Conservation (phyloP, 2,329 filamentous ascomycete genomes). For the Sclerotinia borealis region DNA sequence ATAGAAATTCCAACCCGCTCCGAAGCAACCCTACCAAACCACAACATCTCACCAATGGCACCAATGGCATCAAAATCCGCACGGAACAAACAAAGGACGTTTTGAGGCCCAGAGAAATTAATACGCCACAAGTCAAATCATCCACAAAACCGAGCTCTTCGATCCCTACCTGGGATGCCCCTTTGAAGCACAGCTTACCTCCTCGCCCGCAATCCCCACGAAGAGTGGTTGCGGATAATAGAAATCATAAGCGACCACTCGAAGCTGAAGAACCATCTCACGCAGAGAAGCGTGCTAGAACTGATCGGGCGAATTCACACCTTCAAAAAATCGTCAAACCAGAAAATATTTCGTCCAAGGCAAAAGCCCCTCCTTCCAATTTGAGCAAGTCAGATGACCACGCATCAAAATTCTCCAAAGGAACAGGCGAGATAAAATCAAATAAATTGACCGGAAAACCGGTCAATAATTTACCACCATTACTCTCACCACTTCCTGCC, state of each 20-base stretch:
- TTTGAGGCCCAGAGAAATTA: conserved; percentile 1
- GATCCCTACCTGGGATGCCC: conserved; percentile 11
- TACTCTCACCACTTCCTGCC: conserved; percentile 12
- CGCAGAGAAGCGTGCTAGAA: conserved; percentile 29
- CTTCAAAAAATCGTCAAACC: conserved; percentile 18
- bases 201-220: conserved; percentile 27
- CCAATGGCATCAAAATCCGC: conserved; percentile 9
- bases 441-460: conserved; percentile 3
- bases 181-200: conserved; percentile 25
- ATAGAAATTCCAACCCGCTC: conserved; percentile 1
- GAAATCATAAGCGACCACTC: conserved; percentile 26
- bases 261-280: conserved; percentile 24
- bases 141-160: conserved; percentile 3
- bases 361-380: conserved; percentile 19
- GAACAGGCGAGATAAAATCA: conserved; percentile 4
- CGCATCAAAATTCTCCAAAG: conserved; percentile 15
- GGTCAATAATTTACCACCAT: conserved; percentile 11
- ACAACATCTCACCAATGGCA: conserved; percentile 36
- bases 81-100: not conserved
- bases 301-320: conserved; percentile 17
- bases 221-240: conserved; percentile 15
- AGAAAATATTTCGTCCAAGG: conserved; percentile 16
- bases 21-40: conserved; percentile 45
- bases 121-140: conserved; percentile 1
- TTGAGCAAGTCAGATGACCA: conserved; percentile 17